These are phyloP conservation scores for Arthroderma sp. DNA, from an alignment of 2,329 filamentous ascomycete genomes.

Conservation along the genomic window DNA sequence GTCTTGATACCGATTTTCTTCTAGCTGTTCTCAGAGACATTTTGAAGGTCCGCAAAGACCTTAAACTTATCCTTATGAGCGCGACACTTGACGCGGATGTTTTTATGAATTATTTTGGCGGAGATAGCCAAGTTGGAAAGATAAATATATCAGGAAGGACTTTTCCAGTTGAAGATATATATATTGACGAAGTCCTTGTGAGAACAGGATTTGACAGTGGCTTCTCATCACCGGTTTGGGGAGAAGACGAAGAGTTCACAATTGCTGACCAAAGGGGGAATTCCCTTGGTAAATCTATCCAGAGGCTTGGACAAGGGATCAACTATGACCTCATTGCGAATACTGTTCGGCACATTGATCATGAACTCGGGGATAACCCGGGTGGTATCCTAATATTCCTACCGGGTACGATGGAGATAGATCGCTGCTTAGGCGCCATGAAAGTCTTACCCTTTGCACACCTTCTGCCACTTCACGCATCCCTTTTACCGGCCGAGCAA, in stretches of 20 bases:
- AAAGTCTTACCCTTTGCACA: slow-evolving; percentile 54
- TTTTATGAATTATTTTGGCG: slow-evolving; percentile 72
- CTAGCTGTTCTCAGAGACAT: slow-evolving; percentile 78
- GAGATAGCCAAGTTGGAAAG: slow-evolving; percentile 56
- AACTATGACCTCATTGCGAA: slow-evolving; percentile 80
- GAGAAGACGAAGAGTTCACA: slow-evolving; percentile 26
- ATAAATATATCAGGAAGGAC: slow-evolving; percentile 84
- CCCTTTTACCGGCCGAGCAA: slow-evolving; percentile 77
- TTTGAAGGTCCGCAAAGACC: slow-evolving; percentile 56
- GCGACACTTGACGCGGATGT: slow-evolving; percentile 81
- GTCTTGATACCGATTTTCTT: slow-evolving; percentile 87
- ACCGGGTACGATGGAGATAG: slow-evolving; percentile 84
- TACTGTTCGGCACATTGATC: slow-evolving; percentile 69
- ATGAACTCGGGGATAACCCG: slow-evolving; percentile 55
- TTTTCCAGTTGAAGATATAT: slow-evolving; percentile 78
- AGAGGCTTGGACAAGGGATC: slow-evolving; percentile 65
- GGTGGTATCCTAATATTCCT: slow-evolving; percentile 94
- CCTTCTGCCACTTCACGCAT: slow-evolving; percentile 80
- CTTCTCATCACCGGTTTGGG: slow-evolving; percentile 20
- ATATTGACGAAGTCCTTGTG: slow-evolving; percentile 74
- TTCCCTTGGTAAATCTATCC: slow-evolving; percentile 54
- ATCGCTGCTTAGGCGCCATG: slow-evolving; percentile 59
- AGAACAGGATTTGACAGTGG: slow-evolving; percentile 54
- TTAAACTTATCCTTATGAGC: slow-evolving; percentile 92
- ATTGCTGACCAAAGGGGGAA: slow-evolving; percentile 12